Base-by-base conservation (phyloP, 2,329 filamentous ascomycete genomes). In the Claviceps fusiformis region DNA sequence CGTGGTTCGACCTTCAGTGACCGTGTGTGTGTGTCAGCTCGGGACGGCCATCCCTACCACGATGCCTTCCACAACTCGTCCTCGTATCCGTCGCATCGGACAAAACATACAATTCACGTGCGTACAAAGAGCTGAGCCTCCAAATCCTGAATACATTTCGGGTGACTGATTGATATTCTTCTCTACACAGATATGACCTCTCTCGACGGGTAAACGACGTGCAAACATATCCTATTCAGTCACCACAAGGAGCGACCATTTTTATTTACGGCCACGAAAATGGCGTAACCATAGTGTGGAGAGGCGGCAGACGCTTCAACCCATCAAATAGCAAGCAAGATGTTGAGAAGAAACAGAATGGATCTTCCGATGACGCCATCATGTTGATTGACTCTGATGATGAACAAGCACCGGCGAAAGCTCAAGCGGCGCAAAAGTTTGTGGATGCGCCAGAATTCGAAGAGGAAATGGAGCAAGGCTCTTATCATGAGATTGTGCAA, bases 351-450 rank as follows among this genome's bases (percentile, higher is more conserved):
- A 80, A 78, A 59, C 71, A 73, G 50, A 83, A 83, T 59, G 80
- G 80, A 13, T 60, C 68, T 0, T 63, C 65, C 3, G 74, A 76
- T 19, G 79, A 82, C 62, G 70, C 75, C 4, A 73, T 84, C 33
- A 83, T 85, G 76, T 73, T 83, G 17, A 75, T 85, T 54, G 81
- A 85, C 62, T 83, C 79, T 1, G 81, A 85, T 60, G 79, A 82
- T 8, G 81, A 83, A 35, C 74, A 74, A 33, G 63, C 68, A 2
- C 59, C 70, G 2, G 57, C 68, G 19, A 69, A 72, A 52, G 59
- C 68, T 52, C 61, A 68, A 58, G 58, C 58, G 47, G 50, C 61
- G 41, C 59, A 62, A 11, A 64, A 65, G n/a, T 73, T 70, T 55
- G 73, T 76, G 54, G 79, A 83, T 62, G 76, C 75, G 55, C 77